These are phyloP conservation scores for Hypoxylon rickii DNA, from an alignment of 495 filamentous ascomycete species.

Conservation along the genomic window DNA sequence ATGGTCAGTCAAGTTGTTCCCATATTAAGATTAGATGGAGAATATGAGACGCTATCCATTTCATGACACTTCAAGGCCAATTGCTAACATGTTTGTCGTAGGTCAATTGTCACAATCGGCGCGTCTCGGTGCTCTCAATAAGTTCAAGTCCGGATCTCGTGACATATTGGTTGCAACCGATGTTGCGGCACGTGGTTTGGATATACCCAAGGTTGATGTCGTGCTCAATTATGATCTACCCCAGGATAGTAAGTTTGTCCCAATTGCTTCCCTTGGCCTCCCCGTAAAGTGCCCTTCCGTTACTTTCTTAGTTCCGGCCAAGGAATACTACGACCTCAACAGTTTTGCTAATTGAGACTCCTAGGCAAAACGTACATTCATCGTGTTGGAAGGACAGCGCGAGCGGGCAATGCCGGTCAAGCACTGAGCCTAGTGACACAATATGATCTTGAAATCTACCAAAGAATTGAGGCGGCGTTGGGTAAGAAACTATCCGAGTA, in stretches of 20 bases:
- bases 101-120: constrained; percentile 72
- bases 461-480: constrained; percentile 81
- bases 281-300: neutral
- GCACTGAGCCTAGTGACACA: constrained; percentile 84
- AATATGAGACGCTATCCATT: neutral
- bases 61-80: no score
- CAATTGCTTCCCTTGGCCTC: neutral
- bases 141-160: constrained; percentile 76
- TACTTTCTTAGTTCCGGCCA: no score
- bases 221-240: constrained; percentile 89
- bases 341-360: constrained; percentile 5
- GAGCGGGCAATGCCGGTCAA: constrained; percentile 85
- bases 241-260: constrained; percentile 50
- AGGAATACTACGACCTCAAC: no score
- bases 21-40: no score
- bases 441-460: constrained; percentile 87
- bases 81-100: constrained; percentile 1
- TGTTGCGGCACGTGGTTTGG: constrained; percentile 90
- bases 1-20: constrained; percentile 62
- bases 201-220: constrained; percentile 89
- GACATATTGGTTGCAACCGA: constrained; percentile 95
- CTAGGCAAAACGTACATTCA: constrained; percentile 88
- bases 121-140: constrained; percentile 81
- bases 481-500: constrained; percentile 75
- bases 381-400: constrained; percentile 88